phyloP scores from a whole-genome alignment of 768 basidiomycete genomes.

The Melanogaster broomeanus region DNA sequence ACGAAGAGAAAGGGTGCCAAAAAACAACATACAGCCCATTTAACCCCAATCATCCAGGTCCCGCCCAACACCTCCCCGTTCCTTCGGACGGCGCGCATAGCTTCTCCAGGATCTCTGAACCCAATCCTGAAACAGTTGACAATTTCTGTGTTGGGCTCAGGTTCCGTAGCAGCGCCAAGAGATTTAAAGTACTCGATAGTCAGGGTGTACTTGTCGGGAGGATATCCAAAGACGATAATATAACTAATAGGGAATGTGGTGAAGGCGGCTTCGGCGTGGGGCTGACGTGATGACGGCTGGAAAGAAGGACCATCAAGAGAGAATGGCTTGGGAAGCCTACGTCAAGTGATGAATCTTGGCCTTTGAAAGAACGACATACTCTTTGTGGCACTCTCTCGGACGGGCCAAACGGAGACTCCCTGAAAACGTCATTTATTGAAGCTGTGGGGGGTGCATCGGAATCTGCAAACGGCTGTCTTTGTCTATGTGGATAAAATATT shows the following conservation, averaged over 20 bases:
- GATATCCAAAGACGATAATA: slow-evolving; percentile 88
- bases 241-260: slow-evolving; percentile 48
- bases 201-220: slow-evolving; percentile 71
- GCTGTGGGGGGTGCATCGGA: slow-evolving; percentile 80
- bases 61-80: slow-evolving; percentile 80
- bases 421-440: slow-evolving; percentile 76
- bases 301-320: slow-evolving; percentile 22
- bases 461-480: slow-evolving; percentile 64
- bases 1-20: neutral
- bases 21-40: slow-evolving; percentile 70
- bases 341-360: neutral
- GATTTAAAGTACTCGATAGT: slow-evolving; percentile 76
- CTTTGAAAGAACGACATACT: slow-evolving; percentile 11
- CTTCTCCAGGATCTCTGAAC: slow-evolving; percentile 70
- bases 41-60: slow-evolving; percentile 82
- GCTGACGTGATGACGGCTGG: slow-evolving; percentile 8
- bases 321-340: slow-evolving; percentile 10
- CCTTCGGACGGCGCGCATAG: slow-evolving; percentile 75
- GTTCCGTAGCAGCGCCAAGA: slow-evolving; percentile 68
- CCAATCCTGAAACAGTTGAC: slow-evolving; percentile 83
- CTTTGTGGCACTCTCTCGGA: slow-evolving; percentile 24
- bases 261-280: slow-evolving; percentile 29
- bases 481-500: slow-evolving; percentile 35
- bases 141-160: slow-evolving; percentile 67
- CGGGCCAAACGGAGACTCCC: slow-evolving; percentile 41